phyloP scores from a whole-genome alignment of 140 eudicot genomes.

The Ambrosia hybrid region DNA sequence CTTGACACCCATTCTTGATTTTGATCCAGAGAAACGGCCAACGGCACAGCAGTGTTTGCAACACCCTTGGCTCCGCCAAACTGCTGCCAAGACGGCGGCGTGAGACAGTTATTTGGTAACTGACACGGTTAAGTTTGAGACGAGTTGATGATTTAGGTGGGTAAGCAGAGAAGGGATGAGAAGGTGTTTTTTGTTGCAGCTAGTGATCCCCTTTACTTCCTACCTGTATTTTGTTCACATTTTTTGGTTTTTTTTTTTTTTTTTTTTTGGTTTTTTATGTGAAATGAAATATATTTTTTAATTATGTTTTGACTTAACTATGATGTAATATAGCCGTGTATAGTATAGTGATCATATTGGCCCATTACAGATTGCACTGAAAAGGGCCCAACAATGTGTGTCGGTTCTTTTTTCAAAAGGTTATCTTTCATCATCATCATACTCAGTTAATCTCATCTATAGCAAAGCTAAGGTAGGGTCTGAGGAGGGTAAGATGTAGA shows the following conservation, averaged over 20 bases:
- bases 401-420: too few relatives aligned
- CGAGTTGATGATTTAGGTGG: conserved; percentile 53
- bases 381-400: too few relatives aligned
- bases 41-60: conserved; percentile 89
- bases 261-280: conserved; percentile 13
- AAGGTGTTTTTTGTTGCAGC: conserved; percentile 22
- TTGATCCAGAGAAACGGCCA: conserved; percentile 88
- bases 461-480: too few relatives aligned
- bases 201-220: conserved; percentile 22
- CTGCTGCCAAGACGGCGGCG: conserved; percentile 24
- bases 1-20: conserved; percentile 77
- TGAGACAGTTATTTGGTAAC: conserved; percentile 36
- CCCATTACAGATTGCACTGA: background rate
- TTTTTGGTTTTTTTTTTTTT: conserved; percentile 7
- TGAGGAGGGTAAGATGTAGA: too few relatives aligned
- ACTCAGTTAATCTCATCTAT: too few relatives aligned
- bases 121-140: conserved; percentile 35
- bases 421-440: too few relatives aligned
- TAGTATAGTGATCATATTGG: conserved; percentile 25
- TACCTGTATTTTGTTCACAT: conserved; percentile 37
- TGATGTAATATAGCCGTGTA: conserved; percentile 49
- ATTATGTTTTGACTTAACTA: conserved; percentile 31
- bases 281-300: conserved; percentile 40
- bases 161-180: conserved; percentile 46
- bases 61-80: conserved; percentile 77